Conservation (phyloP, 345 rosid genomes). For the Eucalyptus shirleyi region DNA sequence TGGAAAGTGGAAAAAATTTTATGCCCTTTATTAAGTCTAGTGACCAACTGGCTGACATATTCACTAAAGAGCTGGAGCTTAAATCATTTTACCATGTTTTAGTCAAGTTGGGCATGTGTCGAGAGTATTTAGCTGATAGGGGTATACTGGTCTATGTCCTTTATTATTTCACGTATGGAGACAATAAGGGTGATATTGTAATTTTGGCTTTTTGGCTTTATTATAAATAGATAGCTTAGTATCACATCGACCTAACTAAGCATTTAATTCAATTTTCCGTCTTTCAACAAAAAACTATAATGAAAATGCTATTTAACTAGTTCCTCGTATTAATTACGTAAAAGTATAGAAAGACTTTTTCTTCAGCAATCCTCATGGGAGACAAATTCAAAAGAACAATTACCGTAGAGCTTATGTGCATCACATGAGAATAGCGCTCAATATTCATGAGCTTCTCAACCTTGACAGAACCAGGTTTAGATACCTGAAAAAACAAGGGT, state of each 20-base stretch:
- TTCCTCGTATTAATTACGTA: neutral
- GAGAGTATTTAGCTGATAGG: neutral
- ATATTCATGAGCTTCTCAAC: constrained; percentile 89
- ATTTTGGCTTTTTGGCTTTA: neutral
- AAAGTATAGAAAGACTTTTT: neutral
- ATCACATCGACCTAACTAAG: neutral
- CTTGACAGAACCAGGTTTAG: constrained; percentile 66
- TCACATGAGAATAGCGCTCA: constrained; percentile 89
- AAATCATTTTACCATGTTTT: neutral
- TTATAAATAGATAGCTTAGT: neutral
- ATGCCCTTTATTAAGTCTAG: neutral
- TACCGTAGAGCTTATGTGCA: constrained; percentile 97
- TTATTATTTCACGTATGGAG: neutral
- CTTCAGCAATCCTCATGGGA: neutral
- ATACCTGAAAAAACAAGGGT: neutral
- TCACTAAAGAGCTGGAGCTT: neutral
- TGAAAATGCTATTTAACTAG: neutral
- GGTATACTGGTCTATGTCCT: neutral
- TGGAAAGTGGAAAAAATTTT: neutral
- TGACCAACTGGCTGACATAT: neutral
- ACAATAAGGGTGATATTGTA: neutral
- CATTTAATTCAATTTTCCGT: neutral
- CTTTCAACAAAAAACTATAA: constrained; percentile 7
- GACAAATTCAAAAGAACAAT: neutral
- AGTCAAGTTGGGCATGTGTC: neutral